Percentiles rank a stretch among this genome's conserved stretches.
Evolutionary conservation across 169 alveolate genomes (phyloP).

Genomic region (Eimeria zaria): DNA sequence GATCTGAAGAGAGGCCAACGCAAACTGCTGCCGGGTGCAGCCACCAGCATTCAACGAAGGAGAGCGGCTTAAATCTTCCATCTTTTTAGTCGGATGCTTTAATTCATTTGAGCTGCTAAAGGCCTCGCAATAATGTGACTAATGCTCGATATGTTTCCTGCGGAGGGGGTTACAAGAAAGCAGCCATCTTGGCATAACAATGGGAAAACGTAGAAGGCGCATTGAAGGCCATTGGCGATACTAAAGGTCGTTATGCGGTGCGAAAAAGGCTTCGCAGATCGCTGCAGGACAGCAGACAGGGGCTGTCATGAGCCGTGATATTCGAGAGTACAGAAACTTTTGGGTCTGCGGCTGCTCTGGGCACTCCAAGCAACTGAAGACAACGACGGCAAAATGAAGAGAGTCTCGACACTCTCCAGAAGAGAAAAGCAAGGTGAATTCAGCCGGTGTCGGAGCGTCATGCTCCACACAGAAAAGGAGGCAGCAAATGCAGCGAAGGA

Average conservation of each 20-base stretch:
- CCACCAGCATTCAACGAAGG: not conserved
- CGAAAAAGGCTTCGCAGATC: not conserved
- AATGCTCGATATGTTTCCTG: not conserved
- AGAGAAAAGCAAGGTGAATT: not conserved
- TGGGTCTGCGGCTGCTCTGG: not conserved
- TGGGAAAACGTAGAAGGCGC: not conserved
- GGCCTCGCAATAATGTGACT: not conserved
- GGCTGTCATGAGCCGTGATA: not conserved
- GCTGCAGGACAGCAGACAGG: not conserved
- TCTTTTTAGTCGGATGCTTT: not conserved
- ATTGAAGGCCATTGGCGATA: not conserved
- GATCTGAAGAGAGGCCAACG: not conserved
- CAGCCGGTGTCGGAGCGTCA: not conserved
- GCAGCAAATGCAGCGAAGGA: not conserved
- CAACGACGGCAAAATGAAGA: not conserved
- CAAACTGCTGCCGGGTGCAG: not conserved
- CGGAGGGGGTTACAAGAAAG: not conserved
- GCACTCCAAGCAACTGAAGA: not conserved
- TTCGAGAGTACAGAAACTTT: not conserved
- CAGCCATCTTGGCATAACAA: not conserved
- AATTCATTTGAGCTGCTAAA: not conserved
- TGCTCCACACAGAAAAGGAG: not conserved
- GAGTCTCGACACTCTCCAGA: not conserved
- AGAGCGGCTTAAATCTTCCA: not conserved
- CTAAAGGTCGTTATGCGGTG: not conserved